Evolutionary conservation across 495 filamentous ascomycete species (phyloP).

Genomic region (Lophiostoma macrostomum): DNA sequence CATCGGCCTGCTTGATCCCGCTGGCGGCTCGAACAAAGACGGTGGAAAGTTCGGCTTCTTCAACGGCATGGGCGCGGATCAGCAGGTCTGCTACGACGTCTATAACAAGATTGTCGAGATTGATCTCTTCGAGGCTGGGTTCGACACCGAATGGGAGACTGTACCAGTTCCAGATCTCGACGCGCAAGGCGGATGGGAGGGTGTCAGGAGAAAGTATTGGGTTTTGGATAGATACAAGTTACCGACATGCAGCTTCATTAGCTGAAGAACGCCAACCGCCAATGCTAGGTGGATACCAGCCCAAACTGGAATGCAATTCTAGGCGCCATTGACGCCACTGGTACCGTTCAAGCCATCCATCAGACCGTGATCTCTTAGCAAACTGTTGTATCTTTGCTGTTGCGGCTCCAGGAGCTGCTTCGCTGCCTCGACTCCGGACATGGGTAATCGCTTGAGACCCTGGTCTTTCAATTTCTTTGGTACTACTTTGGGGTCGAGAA

Average conservation of each 20-base stretch:
- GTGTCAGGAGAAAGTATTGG: slow-evolving; percentile 86
- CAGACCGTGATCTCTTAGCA: slow-evolving; percentile 20
- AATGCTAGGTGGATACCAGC: slow-evolving; percentile 4
- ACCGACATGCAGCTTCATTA: slow-evolving; percentile 52
- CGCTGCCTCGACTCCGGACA: slow-evolving; percentile 34
- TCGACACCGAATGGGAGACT: slow-evolving; percentile 83
- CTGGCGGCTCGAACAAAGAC: slow-evolving; percentile 40
- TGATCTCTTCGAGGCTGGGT: slow-evolving; percentile 85
- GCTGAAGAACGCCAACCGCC: slow-evolving; percentile 23
- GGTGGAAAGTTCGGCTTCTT: slow-evolving; percentile 81
- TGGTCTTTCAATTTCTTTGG: slow-evolving; percentile 34
- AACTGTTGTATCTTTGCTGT: slow-evolving; percentile 22
- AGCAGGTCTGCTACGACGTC: slow-evolving; percentile 90
- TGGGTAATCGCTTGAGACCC: slow-evolving; percentile 38
- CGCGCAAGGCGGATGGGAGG: slow-evolving; percentile 72
- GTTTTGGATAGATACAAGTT: slow-evolving; percentile 70
- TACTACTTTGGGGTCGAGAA: slow-evolving; percentile 40
- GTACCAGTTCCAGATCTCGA: slow-evolving; percentile 62
- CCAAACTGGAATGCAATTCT: not conserved
- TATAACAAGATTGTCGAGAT: slow-evolving; percentile 90
- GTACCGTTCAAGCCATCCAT: slow-evolving; percentile 14
- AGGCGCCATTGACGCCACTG: slow-evolving; percentile 14
- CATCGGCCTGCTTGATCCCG: slow-evolving; percentile 67
- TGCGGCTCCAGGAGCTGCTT: slow-evolving; percentile 34
- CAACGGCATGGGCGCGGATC: slow-evolving; percentile 90